Percentiles rank a stretch among this genome's conserved stretches.
These are phyloP conservation scores for Trichosporon asahii DNA, from an alignment of 1,284 basidiomycete genomes.

Conservation along the genomic window DNA sequence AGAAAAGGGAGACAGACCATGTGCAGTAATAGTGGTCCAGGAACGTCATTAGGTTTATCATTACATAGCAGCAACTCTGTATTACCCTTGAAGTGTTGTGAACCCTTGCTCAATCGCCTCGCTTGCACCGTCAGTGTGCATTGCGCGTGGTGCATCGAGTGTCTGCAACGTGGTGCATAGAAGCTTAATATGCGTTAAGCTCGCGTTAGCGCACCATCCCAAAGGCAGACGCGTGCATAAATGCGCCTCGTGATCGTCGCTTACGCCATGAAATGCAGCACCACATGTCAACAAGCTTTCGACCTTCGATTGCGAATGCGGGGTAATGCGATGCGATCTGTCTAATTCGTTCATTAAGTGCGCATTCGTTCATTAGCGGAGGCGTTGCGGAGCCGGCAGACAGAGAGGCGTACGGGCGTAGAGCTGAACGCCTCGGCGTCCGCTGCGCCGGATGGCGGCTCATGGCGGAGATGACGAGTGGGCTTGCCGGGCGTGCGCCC, in stretches of 20 bases:
- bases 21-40: too few relatives aligned
- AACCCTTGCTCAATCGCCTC: background rate
- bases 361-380: background rate
- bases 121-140: background rate
- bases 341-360: background rate
- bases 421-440: background rate
- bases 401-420: background rate
- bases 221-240: background rate
- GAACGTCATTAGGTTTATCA: background rate
- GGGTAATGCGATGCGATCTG: background rate
- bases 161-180: background rate
- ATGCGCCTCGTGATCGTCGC: background rate
- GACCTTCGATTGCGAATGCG: background rate
- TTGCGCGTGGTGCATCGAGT: background rate
- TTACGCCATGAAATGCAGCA: background rate
- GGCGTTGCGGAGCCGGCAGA: background rate
- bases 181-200: background rate
- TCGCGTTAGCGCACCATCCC: background rate
- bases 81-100: background rate
- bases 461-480: too few relatives aligned
- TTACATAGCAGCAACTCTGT: background rate
- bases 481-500: too few relatives aligned
- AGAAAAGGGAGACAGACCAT: too few relatives aligned
- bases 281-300: background rate
- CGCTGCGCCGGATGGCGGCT: background rate